These are phyloP conservation scores for Davidsoniella virescens DNA, from an alignment of 2,329 filamentous ascomycete species.

Conservation along the genomic window DNA sequence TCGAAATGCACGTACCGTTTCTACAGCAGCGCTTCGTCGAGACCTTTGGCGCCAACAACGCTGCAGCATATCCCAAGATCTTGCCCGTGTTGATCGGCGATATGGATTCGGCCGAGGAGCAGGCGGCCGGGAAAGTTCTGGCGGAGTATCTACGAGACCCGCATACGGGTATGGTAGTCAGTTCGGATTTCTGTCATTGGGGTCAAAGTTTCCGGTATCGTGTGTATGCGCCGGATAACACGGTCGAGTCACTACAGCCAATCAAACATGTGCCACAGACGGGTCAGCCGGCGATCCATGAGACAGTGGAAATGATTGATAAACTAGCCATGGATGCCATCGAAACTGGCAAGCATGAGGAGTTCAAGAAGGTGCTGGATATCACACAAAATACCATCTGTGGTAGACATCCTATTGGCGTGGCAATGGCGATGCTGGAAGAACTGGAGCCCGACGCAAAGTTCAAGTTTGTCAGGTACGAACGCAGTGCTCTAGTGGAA, in stretches of 20 bases:
- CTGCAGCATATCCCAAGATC: constrained; percentile 50
- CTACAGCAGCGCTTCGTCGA: constrained; percentile 59
- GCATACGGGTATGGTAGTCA: constrained; percentile 68
- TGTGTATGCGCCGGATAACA: constrained; percentile 43
- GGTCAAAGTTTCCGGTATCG: constrained; percentile 70
- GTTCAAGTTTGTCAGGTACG: constrained; percentile 74
- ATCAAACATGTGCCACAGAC: constrained; percentile 17
- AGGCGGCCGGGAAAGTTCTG: constrained; percentile 50
- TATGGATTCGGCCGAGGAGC: constrained; percentile 50
- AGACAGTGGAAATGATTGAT: constrained; percentile 71
- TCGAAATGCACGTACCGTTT: constrained; percentile 94
- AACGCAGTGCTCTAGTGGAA: constrained; percentile 63
- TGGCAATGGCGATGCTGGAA: constrained; percentile 80
- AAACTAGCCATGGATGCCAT: constrained; percentile 72
- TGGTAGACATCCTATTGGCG: constrained; percentile 84
- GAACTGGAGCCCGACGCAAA: constrained; percentile 32
- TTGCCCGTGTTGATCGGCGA: constrained; percentile 77
- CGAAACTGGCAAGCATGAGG: constrained; percentile 53
- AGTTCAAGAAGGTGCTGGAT: constrained; percentile 52
- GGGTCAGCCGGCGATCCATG: constrained; percentile 47
- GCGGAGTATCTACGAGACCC: constrained; percentile 63
- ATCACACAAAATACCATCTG: constrained; percentile 83
- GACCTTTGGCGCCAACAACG: constrained; percentile 26
- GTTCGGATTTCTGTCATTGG: constrained; percentile 97
- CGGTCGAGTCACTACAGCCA: constrained; percentile 25